Evolutionary conservation across 2,329 filamentous ascomycete genomes (phyloP).

Genomic region (Fusarium graminum): DNA sequence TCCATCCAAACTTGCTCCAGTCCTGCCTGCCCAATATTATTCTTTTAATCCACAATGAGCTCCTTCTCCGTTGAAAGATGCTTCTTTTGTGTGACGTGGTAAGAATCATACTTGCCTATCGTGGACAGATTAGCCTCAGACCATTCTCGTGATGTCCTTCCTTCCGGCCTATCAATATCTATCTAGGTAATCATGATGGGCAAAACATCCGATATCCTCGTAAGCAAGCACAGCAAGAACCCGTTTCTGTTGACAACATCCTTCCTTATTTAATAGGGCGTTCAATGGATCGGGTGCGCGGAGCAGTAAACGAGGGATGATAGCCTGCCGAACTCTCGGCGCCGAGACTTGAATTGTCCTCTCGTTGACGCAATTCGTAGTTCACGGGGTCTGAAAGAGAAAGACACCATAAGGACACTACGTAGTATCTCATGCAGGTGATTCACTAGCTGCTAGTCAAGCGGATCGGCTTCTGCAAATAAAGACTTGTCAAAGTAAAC

Average conservation of each 20-base stretch:
- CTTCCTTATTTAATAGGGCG: background rate
- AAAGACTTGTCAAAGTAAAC: slow-evolving; percentile 11
- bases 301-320: slow-evolving; percentile 12
- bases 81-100: slow-evolving; percentile 15
- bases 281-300: background rate
- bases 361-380: slow-evolving; percentile 20
- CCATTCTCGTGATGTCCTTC: slow-evolving; percentile 8
- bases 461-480: slow-evolving; percentile 4
- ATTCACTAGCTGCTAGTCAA: slow-evolving; percentile 5
- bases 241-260: background rate
- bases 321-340: slow-evolving; percentile 7
- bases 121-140: background rate
- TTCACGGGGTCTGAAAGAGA: slow-evolving; percentile 2
- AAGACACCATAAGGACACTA: slow-evolving; percentile 12
- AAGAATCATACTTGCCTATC: background rate
- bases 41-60: background rate
- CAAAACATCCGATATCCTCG: background rate
- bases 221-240: slow-evolving; percentile 19
- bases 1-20: background rate
- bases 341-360: slow-evolving; percentile 9
- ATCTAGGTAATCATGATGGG: background rate
- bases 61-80: slow-evolving; percentile 8
- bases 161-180: background rate
- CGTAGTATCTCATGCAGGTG: slow-evolving; percentile 9
- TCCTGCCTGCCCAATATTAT: background rate